Evolutionary conservation across 495 filamentous ascomycete species (phyloP).

Genomic region (Penicillium lividum): DNA sequence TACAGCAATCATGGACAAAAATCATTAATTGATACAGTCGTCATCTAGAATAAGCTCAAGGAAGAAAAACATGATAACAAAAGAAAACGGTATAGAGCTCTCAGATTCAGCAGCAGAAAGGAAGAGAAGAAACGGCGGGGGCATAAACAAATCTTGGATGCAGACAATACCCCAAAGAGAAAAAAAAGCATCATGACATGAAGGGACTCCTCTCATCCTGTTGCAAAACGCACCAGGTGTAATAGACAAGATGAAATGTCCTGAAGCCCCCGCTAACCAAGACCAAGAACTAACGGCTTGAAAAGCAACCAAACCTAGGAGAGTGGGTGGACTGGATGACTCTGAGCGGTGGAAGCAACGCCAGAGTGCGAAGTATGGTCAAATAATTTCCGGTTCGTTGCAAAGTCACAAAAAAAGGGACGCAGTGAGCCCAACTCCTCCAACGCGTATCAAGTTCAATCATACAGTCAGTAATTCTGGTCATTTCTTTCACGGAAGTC

Average conservation of each 20-base stretch:
- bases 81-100: slow-evolving; percentile 32
- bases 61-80: slow-evolving; percentile 17
- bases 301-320: slow-evolving; percentile 6
- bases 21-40: slow-evolving; percentile 29
- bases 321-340: neutral
- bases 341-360: neutral
- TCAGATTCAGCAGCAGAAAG: slow-evolving; percentile 23
- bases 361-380: slow-evolving; percentile 17
- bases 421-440: slow-evolving; percentile 20
- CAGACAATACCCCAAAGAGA: neutral
- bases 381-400: slow-evolving; percentile 17
- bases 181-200: slow-evolving; percentile 3
- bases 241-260: slow-evolving; percentile 1
- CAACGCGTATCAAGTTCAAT: slow-evolving; percentile 22
- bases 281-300: slow-evolving; percentile 9
- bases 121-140: slow-evolving; percentile 4
- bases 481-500: neutral
- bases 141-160: slow-evolving; percentile 6
- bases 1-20: slow-evolving; percentile 8
- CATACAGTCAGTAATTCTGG: slow-evolving; percentile 18
- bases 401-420: slow-evolving; percentile 19
- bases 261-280: slow-evolving; percentile 7
- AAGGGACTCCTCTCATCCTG: neutral
- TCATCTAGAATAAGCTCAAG: slow-evolving; percentile 21
- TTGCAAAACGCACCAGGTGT: slow-evolving; percentile 1